Evolutionary conservation across 352 stramenopile species (phyloP).

Genomic region (Globisporangium sylvaticum): DNA sequence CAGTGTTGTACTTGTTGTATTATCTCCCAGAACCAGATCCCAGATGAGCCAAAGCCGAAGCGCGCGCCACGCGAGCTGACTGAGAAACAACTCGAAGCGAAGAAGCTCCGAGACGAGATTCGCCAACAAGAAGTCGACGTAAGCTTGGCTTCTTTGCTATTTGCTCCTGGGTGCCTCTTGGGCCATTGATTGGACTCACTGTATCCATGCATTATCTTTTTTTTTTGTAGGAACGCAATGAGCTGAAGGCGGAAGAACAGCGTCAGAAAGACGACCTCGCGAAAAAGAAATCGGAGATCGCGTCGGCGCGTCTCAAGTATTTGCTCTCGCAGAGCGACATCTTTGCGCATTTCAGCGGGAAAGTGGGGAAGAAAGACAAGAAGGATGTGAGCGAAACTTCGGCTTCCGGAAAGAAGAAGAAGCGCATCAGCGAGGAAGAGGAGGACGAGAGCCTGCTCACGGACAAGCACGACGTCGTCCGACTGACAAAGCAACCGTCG

Average conservation of each 20-base stretch:
- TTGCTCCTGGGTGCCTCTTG: background rate
- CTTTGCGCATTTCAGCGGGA: constrained; percentile 96
- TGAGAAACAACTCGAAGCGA: constrained; percentile 68
- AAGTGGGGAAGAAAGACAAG: constrained; percentile 65
- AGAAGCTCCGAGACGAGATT: constrained; percentile 63
- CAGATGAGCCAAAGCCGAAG: constrained; percentile 41
- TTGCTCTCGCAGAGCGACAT: constrained; percentile 96
- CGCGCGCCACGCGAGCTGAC: constrained; percentile 42
- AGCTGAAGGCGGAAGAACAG: constrained; percentile 70
- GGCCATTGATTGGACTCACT: background rate
- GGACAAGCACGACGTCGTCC: constrained; percentile 85
- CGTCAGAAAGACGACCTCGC: constrained; percentile 78
- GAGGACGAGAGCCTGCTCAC: constrained; percentile 75
- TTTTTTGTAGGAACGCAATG: constrained; percentile 42
- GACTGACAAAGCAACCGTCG: constrained; percentile 89
- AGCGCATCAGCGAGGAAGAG: constrained; percentile 80
- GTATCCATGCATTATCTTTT: background rate
- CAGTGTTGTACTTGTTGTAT: background rate
- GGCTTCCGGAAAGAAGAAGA: constrained; percentile 77
- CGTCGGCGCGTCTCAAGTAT: constrained; percentile 89
- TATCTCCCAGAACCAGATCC: constrained; percentile 21
- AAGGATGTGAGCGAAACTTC: constrained; percentile 29
- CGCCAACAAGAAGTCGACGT: constrained; percentile 61
- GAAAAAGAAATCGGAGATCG: constrained; percentile 75
- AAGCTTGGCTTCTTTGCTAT: background rate